Conservation (phyloP, 2,329 filamentous ascomycete genomes). For the Trichoderma endophyticum region DNA sequence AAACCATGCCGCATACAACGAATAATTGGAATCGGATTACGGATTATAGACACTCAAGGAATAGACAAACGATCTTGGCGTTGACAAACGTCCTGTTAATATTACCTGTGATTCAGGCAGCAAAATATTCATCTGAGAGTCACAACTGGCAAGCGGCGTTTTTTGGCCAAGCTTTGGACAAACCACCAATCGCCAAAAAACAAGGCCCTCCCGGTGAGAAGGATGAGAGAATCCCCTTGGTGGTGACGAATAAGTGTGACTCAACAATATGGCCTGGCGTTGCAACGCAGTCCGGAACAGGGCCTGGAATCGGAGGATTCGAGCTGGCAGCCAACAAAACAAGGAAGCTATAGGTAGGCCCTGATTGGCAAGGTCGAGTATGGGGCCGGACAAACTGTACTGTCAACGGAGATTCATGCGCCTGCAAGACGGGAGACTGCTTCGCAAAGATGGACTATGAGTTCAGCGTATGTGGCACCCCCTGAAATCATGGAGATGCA, state of each 20-base stretch:
- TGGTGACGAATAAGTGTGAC: constrained; percentile 68
- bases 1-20: not conserved
- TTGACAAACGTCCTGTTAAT: constrained; percentile 24
- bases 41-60: constrained; percentile 19
- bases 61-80: constrained; percentile 23
- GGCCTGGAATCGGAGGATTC: constrained; percentile 67
- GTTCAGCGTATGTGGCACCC: constrained; percentile 54
- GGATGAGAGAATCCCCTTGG: constrained; percentile 53
- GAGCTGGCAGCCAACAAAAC: constrained; percentile 57
- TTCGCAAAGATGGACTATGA: constrained; percentile 66
- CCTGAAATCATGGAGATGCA: not conserved
- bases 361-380: constrained; percentile 75
- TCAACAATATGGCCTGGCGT: constrained; percentile 75
- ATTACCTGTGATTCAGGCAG: constrained; percentile 21
- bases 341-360: constrained; percentile 61
- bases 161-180: constrained; percentile 24
- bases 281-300: constrained; percentile 67
- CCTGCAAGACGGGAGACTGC: constrained; percentile 76
- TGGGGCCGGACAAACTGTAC: constrained; percentile 85
- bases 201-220: constrained; percentile 33
- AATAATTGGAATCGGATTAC: not conserved
- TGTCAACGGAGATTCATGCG: constrained; percentile 63
- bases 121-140: constrained; percentile 18
- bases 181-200: constrained; percentile 26
- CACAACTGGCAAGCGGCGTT: constrained; percentile 30